Conservation (phyloP, 2,329 filamentous ascomycete genomes). For the Cordyceps javanica region DNA sequence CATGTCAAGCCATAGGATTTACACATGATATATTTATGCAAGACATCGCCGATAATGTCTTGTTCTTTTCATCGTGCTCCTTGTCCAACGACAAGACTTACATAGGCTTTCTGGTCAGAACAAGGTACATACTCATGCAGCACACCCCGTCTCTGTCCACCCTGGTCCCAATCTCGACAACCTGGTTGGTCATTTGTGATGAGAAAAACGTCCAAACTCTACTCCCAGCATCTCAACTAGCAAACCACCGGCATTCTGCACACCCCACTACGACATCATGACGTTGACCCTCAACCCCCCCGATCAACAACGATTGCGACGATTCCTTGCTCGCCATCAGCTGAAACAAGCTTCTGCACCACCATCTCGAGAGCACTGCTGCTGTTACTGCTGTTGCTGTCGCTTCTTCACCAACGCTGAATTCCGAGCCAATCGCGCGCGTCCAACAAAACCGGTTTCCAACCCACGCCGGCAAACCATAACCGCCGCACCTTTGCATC, state of each 20-base stretch:
- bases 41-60: too few relatives aligned
- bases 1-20: too few relatives aligned
- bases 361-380: too few relatives aligned
- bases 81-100: too few relatives aligned
- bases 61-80: too few relatives aligned
- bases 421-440: background rate
- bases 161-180: background rate
- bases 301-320: background rate
- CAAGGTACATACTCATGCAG: too few relatives aligned
- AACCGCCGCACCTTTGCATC: background rate
- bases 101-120: too few relatives aligned
- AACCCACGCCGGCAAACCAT: background rate
- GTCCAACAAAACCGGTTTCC: constrained; percentile 7
- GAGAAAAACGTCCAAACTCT: background rate
- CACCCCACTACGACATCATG: constrained; percentile 2
- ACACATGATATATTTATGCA: background rate
- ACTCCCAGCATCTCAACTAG: background rate
- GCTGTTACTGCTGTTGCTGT: too few relatives aligned
- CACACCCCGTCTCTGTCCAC: background rate
- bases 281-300: background rate
- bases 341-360: background rate
- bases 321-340: background rate
- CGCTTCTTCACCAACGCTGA: background rate
- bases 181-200: background rate
- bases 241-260: background rate